A percentile compares a stretch with the other conserved stretches of the same genome.
Evolutionary conservation across 2,329 filamentous ascomycete genomes (phyloP).

Genomic region (Emericellopsis cladophorae): DNA sequence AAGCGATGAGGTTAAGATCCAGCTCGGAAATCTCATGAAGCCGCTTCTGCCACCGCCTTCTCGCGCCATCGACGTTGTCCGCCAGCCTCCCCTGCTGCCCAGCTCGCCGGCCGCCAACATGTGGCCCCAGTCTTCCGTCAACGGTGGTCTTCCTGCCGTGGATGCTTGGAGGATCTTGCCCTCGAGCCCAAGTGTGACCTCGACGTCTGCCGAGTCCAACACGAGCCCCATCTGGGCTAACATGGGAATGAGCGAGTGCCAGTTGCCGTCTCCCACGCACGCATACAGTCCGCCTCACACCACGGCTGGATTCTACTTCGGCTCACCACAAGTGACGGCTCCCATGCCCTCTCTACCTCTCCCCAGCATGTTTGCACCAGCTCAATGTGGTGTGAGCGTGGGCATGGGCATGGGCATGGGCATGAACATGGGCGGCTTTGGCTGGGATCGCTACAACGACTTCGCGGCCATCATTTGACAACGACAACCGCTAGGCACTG

Average conservation of each 20-base stretch:
- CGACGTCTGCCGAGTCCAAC: conserved; percentile 54
- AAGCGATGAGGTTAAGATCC: conserved; percentile 85
- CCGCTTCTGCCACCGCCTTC: conserved; percentile 78
- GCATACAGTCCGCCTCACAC: conserved; percentile 65
- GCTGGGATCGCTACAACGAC: conserved; percentile 77
- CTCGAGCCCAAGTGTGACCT: conserved; percentile 72
- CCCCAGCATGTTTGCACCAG: conserved; percentile 70
- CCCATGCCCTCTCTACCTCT: conserved; percentile 68
- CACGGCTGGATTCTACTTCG: conserved; percentile 66
- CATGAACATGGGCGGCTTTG: conserved; percentile 36
- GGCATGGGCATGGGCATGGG: conserved; percentile 41
- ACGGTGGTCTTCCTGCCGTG: conserved; percentile 50
- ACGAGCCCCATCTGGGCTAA: conserved; percentile 66
- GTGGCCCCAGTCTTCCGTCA: conserved; percentile 64
- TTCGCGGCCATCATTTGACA: conserved; percentile 82
- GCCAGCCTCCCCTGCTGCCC: conserved; percentile 72
- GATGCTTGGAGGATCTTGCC: conserved; percentile 87
- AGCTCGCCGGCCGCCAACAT: conserved; percentile 67
- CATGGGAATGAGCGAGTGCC: conserved; percentile 61
- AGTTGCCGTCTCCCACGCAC: conserved; percentile 66
- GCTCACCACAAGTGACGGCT: conserved; percentile 60
- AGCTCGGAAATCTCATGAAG: conserved; percentile 75
- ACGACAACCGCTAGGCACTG: conserved; percentile 33
- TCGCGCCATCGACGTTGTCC: conserved; percentile 78
- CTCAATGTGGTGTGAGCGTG: conserved; percentile 67